Conservation (phyloP, 352 stramenopile genomes). For the Phytophthora fragariae region DNA sequence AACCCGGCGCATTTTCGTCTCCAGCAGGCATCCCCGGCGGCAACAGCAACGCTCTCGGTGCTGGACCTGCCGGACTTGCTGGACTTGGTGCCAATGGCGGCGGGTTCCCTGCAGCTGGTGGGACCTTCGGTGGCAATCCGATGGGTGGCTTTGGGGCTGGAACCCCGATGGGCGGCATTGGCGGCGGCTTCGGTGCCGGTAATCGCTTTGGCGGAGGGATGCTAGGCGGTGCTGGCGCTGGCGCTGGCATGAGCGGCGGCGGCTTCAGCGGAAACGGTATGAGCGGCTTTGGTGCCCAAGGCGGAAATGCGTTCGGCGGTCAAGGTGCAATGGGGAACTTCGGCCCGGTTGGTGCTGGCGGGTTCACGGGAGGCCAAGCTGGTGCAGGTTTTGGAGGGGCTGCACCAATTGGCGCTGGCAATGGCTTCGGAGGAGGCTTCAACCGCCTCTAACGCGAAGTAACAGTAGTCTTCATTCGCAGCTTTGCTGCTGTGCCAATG, state of each 20-base stretch:
- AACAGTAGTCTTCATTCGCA: background rate
- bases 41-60: slow-evolving; percentile 3
- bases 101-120: too few relatives aligned
- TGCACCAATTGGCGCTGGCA: background rate
- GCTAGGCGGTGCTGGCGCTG: slow-evolving; percentile 12
- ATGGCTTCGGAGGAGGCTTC: background rate
- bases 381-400: background rate
- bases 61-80: background rate
- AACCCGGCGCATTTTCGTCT: background rate
- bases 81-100: background rate
- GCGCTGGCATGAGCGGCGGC: background rate
- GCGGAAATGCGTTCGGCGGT: slow-evolving; percentile 15
- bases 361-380: slow-evolving; percentile 6
- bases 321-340: slow-evolving; percentile 13
- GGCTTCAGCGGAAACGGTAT: slow-evolving; percentile 6
- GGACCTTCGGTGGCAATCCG: too few relatives aligned
- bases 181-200: slow-evolving; percentile 17
- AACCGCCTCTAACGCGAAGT: background rate
- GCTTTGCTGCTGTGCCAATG: background rate
- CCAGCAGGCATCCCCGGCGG: background rate
- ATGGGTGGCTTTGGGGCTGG: too few relatives aligned
- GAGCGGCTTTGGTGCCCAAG: slow-evolving; percentile 15
- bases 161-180: background rate
- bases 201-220: slow-evolving; percentile 13
- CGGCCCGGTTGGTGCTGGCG: background rate